phyloP scores from a whole-genome alignment of 2,329 filamentous ascomycete species.

The Bipolaris gigantea region DNA sequence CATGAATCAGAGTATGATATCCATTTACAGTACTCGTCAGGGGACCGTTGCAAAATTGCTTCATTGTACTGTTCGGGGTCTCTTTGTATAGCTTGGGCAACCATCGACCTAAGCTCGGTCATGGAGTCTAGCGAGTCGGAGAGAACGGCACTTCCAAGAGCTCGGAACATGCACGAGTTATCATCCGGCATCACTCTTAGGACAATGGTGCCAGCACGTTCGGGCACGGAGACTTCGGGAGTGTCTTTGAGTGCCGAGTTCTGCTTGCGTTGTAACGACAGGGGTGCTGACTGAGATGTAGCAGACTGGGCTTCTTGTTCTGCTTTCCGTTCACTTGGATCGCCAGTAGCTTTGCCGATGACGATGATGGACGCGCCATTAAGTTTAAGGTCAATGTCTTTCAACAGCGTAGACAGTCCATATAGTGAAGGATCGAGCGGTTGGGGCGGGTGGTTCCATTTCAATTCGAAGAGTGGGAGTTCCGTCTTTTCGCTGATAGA shows the following conservation, averaged over 20 bases:
- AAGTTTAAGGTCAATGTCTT: constrained; percentile 62
- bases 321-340: constrained; percentile 29
- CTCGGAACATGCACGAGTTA: constrained; percentile 92
- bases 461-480: constrained; percentile 70
- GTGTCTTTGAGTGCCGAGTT: constrained; percentile 58
- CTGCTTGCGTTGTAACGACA: constrained; percentile 49
- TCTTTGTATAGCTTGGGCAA: constrained; percentile 75
- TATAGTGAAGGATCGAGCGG: constrained; percentile 63
- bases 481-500: constrained; percentile 66
- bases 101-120: constrained; percentile 73
- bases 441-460: constrained; percentile 81
- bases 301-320: constrained; percentile 18
- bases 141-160: constrained; percentile 79
- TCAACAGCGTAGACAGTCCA: constrained; percentile 54
- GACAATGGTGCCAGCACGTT: constrained; percentile 62
- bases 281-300: constrained; percentile 34
- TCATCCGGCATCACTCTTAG: constrained; percentile 96
- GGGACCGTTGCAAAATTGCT: constrained; percentile 71
- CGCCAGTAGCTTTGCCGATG: constrained; percentile 49
- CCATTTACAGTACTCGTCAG: constrained; percentile 76
- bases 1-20: constrained; percentile 80
- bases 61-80: constrained; percentile 73
- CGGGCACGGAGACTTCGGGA: constrained; percentile 62
- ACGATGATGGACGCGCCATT: constrained; percentile 72
- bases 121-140: constrained; percentile 64